Conservation (phyloP, 192 early-diverging fungal species). For the Backusella australiensis region DNA sequence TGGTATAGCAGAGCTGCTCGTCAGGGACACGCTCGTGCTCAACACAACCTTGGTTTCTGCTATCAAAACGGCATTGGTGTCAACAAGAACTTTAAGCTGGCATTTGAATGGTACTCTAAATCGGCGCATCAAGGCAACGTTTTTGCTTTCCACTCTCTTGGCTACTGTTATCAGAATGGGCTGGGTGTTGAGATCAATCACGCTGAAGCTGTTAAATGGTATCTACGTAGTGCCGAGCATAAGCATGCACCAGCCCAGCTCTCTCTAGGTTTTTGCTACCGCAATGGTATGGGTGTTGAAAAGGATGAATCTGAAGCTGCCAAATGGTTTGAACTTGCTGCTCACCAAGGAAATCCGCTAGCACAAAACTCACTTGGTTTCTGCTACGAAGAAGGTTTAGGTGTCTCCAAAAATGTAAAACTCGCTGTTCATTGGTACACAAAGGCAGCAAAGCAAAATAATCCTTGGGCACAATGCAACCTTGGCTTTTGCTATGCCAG, state of each 20-base stretch:
- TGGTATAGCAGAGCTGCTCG: slow-evolving; percentile 62
- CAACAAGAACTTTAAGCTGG: slow-evolving; percentile 44
- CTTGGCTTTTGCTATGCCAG: slow-evolving; percentile 76
- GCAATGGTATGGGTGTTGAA: slow-evolving; percentile 54
- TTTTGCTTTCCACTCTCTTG: slow-evolving; percentile 56
- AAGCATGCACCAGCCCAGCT: slow-evolving; percentile 55
- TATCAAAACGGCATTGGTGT: slow-evolving; percentile 87
- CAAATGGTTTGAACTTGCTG: slow-evolving; percentile 53
- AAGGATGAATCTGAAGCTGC: slow-evolving; percentile 50
- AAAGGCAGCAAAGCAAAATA: slow-evolving; percentile 65
- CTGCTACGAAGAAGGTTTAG: slow-evolving; percentile 79
- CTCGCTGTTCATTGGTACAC: slow-evolving; percentile 67
- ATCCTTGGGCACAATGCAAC: slow-evolving; percentile 85
- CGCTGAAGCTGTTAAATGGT: slow-evolving; percentile 56
- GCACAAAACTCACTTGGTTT: slow-evolving; percentile 74
- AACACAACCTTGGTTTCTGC: slow-evolving; percentile 78
- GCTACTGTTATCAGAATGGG: slow-evolving; percentile 62
- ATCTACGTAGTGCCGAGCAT: slow-evolving; percentile 52
- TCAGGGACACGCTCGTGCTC: slow-evolving; percentile 55
- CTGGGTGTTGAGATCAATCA: slow-evolving; percentile 49
- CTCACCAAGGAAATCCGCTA: slow-evolving; percentile 49
- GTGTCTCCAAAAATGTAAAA: slow-evolving; percentile 48
- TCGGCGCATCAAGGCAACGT: slow-evolving; percentile 50
- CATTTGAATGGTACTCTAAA: slow-evolving; percentile 51
- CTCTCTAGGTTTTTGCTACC: slow-evolving; percentile 58